Percentiles rank a stretch among this genome's conserved stretches.
These are phyloP conservation scores for Pisolithus marmoratus DNA, from an alignment of 768 basidiomycete species.

Conservation along the genomic window DNA sequence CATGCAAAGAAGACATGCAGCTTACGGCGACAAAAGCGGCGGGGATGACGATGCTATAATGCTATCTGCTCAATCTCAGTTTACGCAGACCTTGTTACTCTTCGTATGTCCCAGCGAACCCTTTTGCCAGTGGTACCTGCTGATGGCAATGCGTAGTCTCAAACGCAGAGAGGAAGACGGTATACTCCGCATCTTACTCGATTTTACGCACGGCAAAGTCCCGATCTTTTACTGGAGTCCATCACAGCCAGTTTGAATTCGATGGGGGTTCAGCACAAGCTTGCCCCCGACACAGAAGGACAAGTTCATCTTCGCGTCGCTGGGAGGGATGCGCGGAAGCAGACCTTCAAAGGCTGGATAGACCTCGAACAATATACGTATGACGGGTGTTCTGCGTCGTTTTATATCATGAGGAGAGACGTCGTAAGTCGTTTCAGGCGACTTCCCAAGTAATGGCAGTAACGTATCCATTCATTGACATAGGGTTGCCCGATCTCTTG, in stretches of 20 bases:
- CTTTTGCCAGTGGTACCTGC: neutral
- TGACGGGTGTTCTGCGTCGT: conserved; percentile 47
- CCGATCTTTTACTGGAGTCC: conserved; percentile 45
- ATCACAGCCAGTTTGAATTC: conserved; percentile 49
- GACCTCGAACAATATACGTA: conserved; percentile 58
- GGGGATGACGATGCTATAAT: conserved; percentile 58
- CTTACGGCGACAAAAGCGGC: conserved; percentile 26
- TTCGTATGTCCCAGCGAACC: conserved; percentile 48
- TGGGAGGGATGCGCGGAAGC: conserved; percentile 58
- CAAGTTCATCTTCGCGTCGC: conserved; percentile 52
- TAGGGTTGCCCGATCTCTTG: conserved; percentile 77
- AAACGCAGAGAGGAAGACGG: conserved; percentile 69
- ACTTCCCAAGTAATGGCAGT: neutral
- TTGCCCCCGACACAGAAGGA: conserved; percentile 21
- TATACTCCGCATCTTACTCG: conserved; percentile 76
- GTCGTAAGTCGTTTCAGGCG: conserved; percentile 37
- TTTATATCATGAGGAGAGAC: conserved; percentile 67
- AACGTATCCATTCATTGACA: neutral
- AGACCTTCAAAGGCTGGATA: conserved; percentile 69
- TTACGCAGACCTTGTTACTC: conserved; percentile 74
- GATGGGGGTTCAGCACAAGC: conserved; percentile 47
- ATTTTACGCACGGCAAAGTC: conserved; percentile 64
- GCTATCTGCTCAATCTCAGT: conserved; percentile 61
- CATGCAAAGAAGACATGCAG: neutral
- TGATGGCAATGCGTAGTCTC: conserved; percentile 45